Percentiles rank a stretch among this genome's conserved stretches.
These are phyloP conservation scores for Myriosclerotinia curreyana DNA, from an alignment of 2,329 filamentous ascomycete species.

Conservation along the genomic window DNA sequence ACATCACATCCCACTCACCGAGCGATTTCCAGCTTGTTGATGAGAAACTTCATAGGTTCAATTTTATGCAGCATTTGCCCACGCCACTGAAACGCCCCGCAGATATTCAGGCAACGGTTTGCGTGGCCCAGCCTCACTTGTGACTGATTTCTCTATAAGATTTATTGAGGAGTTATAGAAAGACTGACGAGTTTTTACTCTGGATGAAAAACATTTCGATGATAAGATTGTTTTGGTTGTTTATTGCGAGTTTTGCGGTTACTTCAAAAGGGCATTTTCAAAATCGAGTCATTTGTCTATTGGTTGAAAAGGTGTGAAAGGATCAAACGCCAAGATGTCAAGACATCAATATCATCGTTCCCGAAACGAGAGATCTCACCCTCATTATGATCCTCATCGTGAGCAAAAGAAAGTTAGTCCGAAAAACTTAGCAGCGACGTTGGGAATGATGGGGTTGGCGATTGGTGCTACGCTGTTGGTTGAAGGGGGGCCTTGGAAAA, in stretches of 20 bases:
- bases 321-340: neutral
- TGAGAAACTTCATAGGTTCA: too few species aligned
- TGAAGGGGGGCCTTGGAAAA: constrained; percentile 10
- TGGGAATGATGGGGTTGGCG: constrained; percentile 14
- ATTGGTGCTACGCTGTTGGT: constrained; percentile 11
- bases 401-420: neutral
- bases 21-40: neutral
- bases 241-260: neutral
- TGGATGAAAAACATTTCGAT: neutral
- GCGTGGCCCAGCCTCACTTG: constrained; percentile 7
- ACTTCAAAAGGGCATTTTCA: neutral
- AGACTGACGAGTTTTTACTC: neutral
- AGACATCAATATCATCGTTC: neutral
- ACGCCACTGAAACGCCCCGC: constrained; percentile 1
- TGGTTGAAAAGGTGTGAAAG: neutral
- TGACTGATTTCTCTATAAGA: neutral
- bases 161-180: neutral
- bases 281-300: neutral
- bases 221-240: neutral
- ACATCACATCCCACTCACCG: too few species aligned
- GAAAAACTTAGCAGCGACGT: constrained; percentile 7
- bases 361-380: neutral
- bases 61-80: neutral
- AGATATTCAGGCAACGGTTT: constrained; percentile 9
- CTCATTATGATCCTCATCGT: neutral